These are phyloP conservation scores for Echium plantagineum DNA, from an alignment of 257 asterid genomes.

Conservation along the genomic window DNA sequence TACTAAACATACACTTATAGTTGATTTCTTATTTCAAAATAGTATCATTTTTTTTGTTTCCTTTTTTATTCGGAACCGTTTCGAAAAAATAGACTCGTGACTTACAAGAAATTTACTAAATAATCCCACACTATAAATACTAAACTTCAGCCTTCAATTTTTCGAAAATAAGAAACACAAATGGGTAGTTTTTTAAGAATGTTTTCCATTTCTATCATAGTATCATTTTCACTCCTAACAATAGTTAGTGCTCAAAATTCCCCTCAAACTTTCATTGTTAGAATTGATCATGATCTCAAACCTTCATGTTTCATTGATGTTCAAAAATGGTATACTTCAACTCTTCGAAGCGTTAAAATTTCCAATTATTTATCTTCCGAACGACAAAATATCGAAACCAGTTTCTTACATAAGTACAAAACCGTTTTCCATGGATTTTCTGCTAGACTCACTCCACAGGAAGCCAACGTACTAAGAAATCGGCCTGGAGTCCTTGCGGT, in stretches of 20 bases:
- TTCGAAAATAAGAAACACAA: neutral
- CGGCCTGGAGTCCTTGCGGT: conserved; percentile 42
- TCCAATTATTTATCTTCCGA: conserved; percentile 13
- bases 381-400: neutral
- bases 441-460: conserved; percentile 35
- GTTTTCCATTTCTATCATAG: conserved; percentile 8
- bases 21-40: too few relatives aligned
- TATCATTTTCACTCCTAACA: neutral
- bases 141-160: neutral
- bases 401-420: conserved; percentile 48
- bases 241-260: conserved; percentile 9
- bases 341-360: conserved; percentile 42
- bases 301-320: conserved; percentile 51
- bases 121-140: neutral
- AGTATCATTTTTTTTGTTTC: too few relatives aligned
- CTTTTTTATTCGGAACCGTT: too few relatives aligned
- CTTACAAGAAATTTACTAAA: too few relatives aligned
- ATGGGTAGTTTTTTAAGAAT: conserved; percentile 11
- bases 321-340: conserved; percentile 56
- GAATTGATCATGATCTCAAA: conserved; percentile 49
- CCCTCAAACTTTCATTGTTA: conserved; percentile 42
- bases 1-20: too few relatives aligned
- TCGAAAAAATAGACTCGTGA: too few relatives aligned
- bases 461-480: conserved; percentile 32
- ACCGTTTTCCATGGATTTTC: conserved; percentile 81